Base-by-base conservation (phyloP, 257 asterid genomes). In the Coffea eugenioides region DNA sequence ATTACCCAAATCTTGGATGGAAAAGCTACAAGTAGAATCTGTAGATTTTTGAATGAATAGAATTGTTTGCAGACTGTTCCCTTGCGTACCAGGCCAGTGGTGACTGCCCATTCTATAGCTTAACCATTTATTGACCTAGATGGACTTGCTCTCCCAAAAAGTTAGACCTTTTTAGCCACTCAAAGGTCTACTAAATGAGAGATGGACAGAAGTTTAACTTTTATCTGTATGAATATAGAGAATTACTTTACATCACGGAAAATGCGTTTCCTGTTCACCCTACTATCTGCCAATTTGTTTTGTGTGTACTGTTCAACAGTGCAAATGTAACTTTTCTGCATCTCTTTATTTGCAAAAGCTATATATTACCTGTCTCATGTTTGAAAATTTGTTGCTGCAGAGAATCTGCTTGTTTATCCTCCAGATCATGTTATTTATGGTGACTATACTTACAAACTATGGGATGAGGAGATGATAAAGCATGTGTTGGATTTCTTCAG, bases 381-480 rank as follows among this genome's bases (percentile, higher is more conserved):
- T 18, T 41, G 27, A 65, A 52, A 36, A 18, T 77, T 74, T 85
- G 59, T 84, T 43, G 70, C 77, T 86, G 93, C 96, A 96, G 99
- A 80, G 81, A 84, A 91, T 87, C 83, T 96, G 83, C 97, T 93
- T 84, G 98, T 96, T 76, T 96, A 86, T 86, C 98, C 98, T 62
- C 94, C 98, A 31, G 88, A 88, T 84, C 96, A 96, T 85, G 94
- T 90, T 83, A 91, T 96, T 62, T 96, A 91, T 86, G 98, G 94
- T 75, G 96, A 90, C 87, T 96, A 91, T 78, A 97, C 99, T 13
- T 91, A 90, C 71, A 90, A 90, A 85, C 80, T 93, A 79, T 96
- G 98, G 98, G 99, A 93, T 85, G 91, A 84, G 74, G 85, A 88
- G 85, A 87, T 86, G 90, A 90, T 96, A 79, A 91, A 88, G 81